Evolutionary conservation across 2,329 filamentous ascomycete genomes (phyloP), one percentile per base, ranked within the genome.

Genomic region (Macrophomina phaseolina): DNA sequence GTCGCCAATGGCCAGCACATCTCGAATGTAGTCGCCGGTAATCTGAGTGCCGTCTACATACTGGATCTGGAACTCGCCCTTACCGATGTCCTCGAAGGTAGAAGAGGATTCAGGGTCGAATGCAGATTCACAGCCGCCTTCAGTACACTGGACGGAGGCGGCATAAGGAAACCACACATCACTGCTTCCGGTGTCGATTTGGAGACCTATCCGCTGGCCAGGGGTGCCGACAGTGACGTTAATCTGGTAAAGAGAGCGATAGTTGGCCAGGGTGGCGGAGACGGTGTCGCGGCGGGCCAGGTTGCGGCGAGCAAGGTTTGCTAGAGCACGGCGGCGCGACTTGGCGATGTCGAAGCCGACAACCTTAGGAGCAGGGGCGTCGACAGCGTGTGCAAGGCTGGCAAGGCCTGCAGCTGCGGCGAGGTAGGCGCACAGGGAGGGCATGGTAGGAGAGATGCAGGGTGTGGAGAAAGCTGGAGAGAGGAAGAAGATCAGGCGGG

Each of bases 181-280:
- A 32, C 36, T 55, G 48, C 63, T 68, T 38, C 67, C 63, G 0
- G 67, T 68, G 40, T 68, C 67, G 56, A 68, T 42, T 38, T 56
- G 48, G 7, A 66, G 63, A 28, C 46, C 49, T 6, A 68, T n/a
- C 8, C 14, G n/a, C 48, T 66, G 64, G 18, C 45, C 45, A n/a
- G 67, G 67, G 4, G 67, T 68, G 64, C 67, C 67, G 55, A 68
- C 63, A n/a, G 64, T 68, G 18, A 68, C 53, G 36, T 68, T 68
- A 48, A 66, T 60, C 11, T 66, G 58, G 63, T 68, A 68, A 18
- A 61, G 48, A 36, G 30, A 48, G 4, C 42, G 36, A 16, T 23
- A 38, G 65, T 63, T 63, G 48, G 48, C 28, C 12, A 67, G 56
- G n/a, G 11, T 18, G 4, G 55, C 34, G 34, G 58, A 51, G 40